A percentile compares a stretch with the other conserved stretches of the same genome.
phyloP scores from a whole-genome alignment of 1,139 yeast species.

The Pichia sp. region DNA sequence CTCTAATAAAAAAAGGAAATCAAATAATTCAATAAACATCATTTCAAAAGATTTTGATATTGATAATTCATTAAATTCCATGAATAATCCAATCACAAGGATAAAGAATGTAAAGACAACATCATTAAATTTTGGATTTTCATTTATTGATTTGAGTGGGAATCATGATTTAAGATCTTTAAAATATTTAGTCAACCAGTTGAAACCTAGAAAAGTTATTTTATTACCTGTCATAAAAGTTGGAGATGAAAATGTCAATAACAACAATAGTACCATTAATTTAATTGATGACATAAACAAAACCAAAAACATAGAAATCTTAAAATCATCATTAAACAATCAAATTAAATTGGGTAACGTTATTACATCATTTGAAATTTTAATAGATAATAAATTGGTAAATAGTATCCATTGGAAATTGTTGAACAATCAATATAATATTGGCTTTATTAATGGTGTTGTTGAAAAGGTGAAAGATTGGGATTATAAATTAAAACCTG shows the following conservation, averaged over 20 bases:
- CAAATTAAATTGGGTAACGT: slow-evolving; percentile 51
- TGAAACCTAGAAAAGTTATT: slow-evolving; percentile 73
- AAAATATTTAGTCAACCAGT: slow-evolving; percentile 66
- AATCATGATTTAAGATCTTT: slow-evolving; percentile 79
- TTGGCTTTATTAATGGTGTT: slow-evolving; percentile 78
- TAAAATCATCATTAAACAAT: slow-evolving; percentile 35
- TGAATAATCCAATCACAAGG: slow-evolving; percentile 44
- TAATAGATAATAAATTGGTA: slow-evolving; percentile 63
- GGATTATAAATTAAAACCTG: slow-evolving; percentile 16
- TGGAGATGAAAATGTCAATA: slow-evolving; percentile 13
- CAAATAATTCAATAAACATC: neutral
- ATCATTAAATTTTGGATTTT: slow-evolving; percentile 60
- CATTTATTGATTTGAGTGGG: slow-evolving; percentile 80
- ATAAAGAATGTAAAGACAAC: slow-evolving; percentile 40
- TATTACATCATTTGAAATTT: slow-evolving; percentile 63
- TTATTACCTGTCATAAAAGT: slow-evolving; percentile 32
- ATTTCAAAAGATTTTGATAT: slow-evolving; percentile 5
- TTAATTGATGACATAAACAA: neutral
- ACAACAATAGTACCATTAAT: neutral
- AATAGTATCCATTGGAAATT: slow-evolving; percentile 73
- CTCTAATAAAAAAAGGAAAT: neutral
- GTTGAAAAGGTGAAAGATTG: slow-evolving; percentile 22
- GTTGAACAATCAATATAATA: slow-evolving; percentile 70
- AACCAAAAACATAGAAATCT: slow-evolving; percentile 20
- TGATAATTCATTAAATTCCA: slow-evolving; percentile 48